Evolutionary conservation across 2,329 filamentous ascomycete genomes (phyloP).

Genomic region (Phyllosticta paracitricarpa): DNA sequence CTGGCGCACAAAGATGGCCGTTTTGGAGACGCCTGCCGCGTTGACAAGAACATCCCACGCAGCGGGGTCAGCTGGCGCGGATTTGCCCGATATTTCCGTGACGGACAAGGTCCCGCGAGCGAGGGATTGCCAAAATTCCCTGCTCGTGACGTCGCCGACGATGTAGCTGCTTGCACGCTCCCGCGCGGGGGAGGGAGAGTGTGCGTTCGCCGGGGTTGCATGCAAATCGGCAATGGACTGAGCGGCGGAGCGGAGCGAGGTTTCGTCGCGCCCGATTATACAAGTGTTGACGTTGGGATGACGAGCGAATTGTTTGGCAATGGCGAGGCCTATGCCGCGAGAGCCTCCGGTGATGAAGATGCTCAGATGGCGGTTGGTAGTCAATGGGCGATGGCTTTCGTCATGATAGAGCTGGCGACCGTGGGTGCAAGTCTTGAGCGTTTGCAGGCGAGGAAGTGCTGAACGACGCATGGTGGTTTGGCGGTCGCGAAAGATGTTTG

Average conservation of each 20-base stretch:
- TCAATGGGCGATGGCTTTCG: not conserved
- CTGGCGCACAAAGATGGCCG: slow-evolving; percentile 51
- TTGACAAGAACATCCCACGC: slow-evolving; percentile 55
- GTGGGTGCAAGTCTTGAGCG: not conserved
- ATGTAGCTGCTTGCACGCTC: slow-evolving; percentile 17
- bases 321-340: slow-evolving; percentile 29
- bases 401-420: not conserved
- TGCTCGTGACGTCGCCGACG: slow-evolving; percentile 18
- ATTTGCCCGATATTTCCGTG: not conserved
- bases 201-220: not conserved
- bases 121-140: slow-evolving; percentile 18
- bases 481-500: not conserved
- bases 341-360: slow-evolving; percentile 29
- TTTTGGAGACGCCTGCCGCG: slow-evolving; percentile 64
- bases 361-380: not conserved
- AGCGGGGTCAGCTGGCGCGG: not conserved
- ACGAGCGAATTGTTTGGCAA: slow-evolving; percentile 24
- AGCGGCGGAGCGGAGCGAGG: slow-evolving; percentile 11
- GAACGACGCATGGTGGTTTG: not conserved
- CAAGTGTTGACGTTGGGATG: slow-evolving; percentile 21
- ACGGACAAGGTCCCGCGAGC: not conserved
- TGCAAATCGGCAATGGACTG: not conserved
- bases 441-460: not conserved
- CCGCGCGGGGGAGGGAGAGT: not conserved
- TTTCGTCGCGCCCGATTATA: slow-evolving; percentile 21